Percentiles rank a stretch among this genome's conserved stretches.
Evolutionary conservation across 305 asterid genomes (phyloP).

Genomic region (Fraxinus albicans): DNA sequence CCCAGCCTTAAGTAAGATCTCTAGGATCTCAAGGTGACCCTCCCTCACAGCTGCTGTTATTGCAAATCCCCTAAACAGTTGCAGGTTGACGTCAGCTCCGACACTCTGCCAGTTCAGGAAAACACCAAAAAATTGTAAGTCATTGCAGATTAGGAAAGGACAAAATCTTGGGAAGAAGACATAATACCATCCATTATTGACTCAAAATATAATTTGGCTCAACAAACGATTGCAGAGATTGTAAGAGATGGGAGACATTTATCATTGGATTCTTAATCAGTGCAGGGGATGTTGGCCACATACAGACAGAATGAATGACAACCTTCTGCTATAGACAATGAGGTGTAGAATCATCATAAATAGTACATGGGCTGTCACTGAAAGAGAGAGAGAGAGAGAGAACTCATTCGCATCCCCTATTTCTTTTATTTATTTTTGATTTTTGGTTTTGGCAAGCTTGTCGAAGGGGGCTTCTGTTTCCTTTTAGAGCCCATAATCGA

Average conservation of each 20-base stretch:
- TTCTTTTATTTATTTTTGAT: background rate
- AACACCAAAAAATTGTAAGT: background rate
- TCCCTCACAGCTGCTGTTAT: slow-evolving; percentile 79
- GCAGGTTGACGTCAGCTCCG: slow-evolving; percentile 78
- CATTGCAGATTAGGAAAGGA: slow-evolving; percentile 7
- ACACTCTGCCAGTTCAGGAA: slow-evolving; percentile 43
- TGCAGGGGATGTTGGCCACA: slow-evolving; percentile 15
- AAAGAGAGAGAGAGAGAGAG: background rate
- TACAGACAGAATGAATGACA: slow-evolving; percentile 16
- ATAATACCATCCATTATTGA: background rate
- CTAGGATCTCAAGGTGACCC: slow-evolving; percentile 60
- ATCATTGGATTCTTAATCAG: background rate
- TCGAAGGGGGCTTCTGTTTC: background rate
- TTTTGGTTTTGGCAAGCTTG: background rate
- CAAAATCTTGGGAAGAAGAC: slow-evolving; percentile 6
- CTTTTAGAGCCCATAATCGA: background rate
- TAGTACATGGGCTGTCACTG: slow-evolving; percentile 19
- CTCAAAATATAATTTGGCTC: background rate
- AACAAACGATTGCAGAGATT: background rate
- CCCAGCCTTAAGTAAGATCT: slow-evolving; percentile 71
- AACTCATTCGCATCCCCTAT: background rate
- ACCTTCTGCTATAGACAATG: slow-evolving; percentile 17
- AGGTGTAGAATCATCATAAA: slow-evolving; percentile 19
- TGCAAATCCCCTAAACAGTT: slow-evolving; percentile 62
- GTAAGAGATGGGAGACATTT: background rate